These are phyloP conservation scores for Digitaria exilis DNA, from an alignment of 202 grass and related monocot genomes.

Conservation along the genomic window DNA sequence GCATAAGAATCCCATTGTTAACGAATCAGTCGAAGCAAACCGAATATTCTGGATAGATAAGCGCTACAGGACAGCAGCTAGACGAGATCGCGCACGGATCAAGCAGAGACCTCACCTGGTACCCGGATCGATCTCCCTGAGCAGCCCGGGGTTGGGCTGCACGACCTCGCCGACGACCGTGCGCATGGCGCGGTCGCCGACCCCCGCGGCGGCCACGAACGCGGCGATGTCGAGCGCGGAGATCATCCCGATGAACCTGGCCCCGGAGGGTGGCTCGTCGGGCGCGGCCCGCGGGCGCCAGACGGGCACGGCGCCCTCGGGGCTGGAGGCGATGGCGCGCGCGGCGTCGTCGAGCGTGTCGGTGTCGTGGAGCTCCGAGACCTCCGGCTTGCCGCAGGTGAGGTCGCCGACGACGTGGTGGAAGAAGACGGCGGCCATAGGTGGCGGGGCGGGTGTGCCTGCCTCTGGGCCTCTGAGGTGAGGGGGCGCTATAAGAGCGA, in stretches of 20 bases:
- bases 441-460: neutral
- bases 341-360: constrained; percentile 75
- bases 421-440: constrained; percentile 85
- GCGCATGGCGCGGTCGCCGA: constrained; percentile 53
- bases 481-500: constrained; percentile 74
- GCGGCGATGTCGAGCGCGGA: constrained; percentile 82
- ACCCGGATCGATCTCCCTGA: constrained; percentile 92
- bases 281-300: constrained; percentile 47
- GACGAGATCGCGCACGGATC: neutral
- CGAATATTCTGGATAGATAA: neutral
- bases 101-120: constrained; percentile 62
- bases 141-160: constrained; percentile 52
- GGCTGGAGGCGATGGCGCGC: constrained; percentile 63
- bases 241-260: constrained; percentile 79
- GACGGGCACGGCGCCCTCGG: constrained; percentile 78
- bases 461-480: no score
- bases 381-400: constrained; percentile 75
- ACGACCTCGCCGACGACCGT: constrained; percentile 66
- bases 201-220: constrained; percentile 59
- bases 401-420: constrained; percentile 95
- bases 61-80: neutral
- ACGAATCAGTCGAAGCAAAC: constrained; percentile 11
- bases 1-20: neutral
- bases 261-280: constrained; percentile 48
- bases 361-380: constrained; percentile 67